Base-by-base conservation (phyloP, 495 filamentous ascomycete species). In the Halenospora varia region DNA sequence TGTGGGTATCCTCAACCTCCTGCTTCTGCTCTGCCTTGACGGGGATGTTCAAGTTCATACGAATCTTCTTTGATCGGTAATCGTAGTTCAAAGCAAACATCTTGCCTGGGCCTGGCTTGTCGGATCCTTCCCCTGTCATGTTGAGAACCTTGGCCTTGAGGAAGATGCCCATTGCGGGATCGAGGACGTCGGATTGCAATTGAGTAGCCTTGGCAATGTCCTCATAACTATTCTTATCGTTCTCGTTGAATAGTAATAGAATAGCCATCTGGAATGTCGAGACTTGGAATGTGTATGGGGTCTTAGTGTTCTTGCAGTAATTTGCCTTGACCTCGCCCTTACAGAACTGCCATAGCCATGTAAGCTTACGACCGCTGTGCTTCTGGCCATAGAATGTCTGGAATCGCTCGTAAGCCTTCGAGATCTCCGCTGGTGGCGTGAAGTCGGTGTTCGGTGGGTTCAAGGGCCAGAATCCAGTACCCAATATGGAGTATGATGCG, bases 201-300 rank as follows among this genome's bases (percentile, higher is more conserved):
- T 85, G 83, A 10, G 95, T 97, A 19, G 84, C 84, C 54, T 84
- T 84, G 51, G 84, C 81, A 46, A 97, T 92, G 59, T 96, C 92
- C 25, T 92, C 86, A 69, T 97, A 97, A 9, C 82, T 82, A 49
- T 96, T 76, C n/a, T 77, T 85, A 55, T 94, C 90, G 59, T 80
- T 80, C 52, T 97, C 90, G 65, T 99, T 99, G 78, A 96, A 99
- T 3, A 97, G 79, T 45, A 99, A 70, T n/a, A 99, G 77, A 56
- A 99, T 89, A 1, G 89, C 93, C 91, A 97, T 96, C 68, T 99
- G 94, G 70, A 89, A 97, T 10, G 92, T 90, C 4, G 93, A 97
- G 6, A 99, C 94, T 67, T 94, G 90, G 76, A 99, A 91, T n/a
- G 90, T 97, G 72, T 90, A 97, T 1, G 92, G 90, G 11, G 90